phyloP scores from a whole-genome alignment of 2,329 filamentous ascomycete species.

The Lecanosticta acicola region DNA sequence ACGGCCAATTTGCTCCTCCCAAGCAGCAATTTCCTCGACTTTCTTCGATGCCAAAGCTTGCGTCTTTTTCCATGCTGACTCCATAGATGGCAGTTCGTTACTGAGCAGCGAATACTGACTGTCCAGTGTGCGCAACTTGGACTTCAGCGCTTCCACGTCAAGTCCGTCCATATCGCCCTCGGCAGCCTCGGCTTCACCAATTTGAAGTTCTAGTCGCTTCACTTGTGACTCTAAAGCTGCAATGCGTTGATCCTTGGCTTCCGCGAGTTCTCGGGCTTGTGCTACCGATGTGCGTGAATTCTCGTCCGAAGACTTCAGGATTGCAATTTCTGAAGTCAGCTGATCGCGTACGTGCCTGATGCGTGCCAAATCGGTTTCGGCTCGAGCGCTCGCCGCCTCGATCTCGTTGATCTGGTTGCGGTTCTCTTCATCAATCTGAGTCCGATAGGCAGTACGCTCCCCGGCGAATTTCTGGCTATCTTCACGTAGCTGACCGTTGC shows the following conservation, averaged over 20 bases:
- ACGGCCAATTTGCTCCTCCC: constrained; percentile 72
- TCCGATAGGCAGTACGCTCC: constrained; percentile 76
- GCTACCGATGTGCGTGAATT: constrained; percentile 64
- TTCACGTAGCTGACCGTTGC: constrained; percentile 76
- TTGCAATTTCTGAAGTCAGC: constrained; percentile 70
- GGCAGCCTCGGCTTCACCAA: constrained; percentile 41
- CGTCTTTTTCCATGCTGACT: constrained; percentile 84
- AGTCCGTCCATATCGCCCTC: constrained; percentile 51
- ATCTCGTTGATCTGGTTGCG: constrained; percentile 68
- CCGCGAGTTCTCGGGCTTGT: constrained; percentile 73
- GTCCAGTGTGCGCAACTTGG: constrained; percentile 68
- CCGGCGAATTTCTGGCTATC: constrained; percentile 79
- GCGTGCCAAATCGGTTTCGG: constrained; percentile 78
- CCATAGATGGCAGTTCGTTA: constrained; percentile 81
- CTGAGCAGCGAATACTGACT: constrained; percentile 79
- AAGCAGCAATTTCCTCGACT: constrained; percentile 65
- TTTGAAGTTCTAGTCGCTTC: constrained; percentile 58
- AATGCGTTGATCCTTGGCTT: constrained; percentile 75
- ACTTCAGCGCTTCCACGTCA: constrained; percentile 63
- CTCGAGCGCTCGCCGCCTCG: constrained; percentile 72
- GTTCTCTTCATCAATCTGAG: constrained; percentile 74
- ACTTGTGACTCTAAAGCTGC: constrained; percentile 75
- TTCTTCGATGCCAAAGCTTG: constrained; percentile 81
- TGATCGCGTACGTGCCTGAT: constrained; percentile 83
- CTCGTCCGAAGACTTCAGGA: constrained; percentile 73